Base-by-base conservation (phyloP, 208 protist species). In the Novymonas esmeraldas region DNA sequence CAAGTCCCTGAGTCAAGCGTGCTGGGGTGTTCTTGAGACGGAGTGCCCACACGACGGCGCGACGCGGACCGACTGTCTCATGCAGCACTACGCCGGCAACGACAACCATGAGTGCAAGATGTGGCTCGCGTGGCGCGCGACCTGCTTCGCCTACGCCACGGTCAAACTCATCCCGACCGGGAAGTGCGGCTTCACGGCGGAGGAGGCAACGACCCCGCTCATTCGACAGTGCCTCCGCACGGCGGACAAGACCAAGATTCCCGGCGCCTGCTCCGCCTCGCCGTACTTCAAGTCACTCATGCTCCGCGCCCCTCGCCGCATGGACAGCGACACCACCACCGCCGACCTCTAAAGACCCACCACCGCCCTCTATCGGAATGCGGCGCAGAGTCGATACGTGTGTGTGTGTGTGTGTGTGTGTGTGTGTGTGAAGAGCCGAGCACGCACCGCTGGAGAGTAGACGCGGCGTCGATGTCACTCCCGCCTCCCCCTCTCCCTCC, bases 261-360 rank as follows among this genome's bases (percentile, higher is more conserved):
- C 79, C 7, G 38, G 18, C 2, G 59, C 56, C 26, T 85, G 79
- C 54, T 29, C 38, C 14, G 29, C 56, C 0, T 79, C 72, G 1
- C 66, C 71, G 16, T 85, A 85, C 60, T 85, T 77, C 71, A 59
- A 52, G 26, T 81, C 75, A 3, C 57, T 85, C 4, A 75, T 42
- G 57, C 58, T 68, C 16, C 65, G 66, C 38, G 38, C 59, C 6
- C 71, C 65, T 16, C 69, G 74, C 11, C 58, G 55, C 36, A 64
- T 81, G 28, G 60, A 65, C 39, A 63, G 22, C 33, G 73, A 69
- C 6, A 44, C 14, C 24, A 44, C 14, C 24, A 54, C 28, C 0
- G 31, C 59, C 7, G 59, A 64, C 41, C 20, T 61, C 16, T 62
- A 39, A 48, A 42, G 31, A 16, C 0, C 20, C 28, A 6, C 13